Percentiles rank a stretch among this genome's conserved stretches.
Evolutionary conservation across 225 moss, liverwort and hornwort species (phyloP).

Genomic region (Anthoceros angustus): DNA sequence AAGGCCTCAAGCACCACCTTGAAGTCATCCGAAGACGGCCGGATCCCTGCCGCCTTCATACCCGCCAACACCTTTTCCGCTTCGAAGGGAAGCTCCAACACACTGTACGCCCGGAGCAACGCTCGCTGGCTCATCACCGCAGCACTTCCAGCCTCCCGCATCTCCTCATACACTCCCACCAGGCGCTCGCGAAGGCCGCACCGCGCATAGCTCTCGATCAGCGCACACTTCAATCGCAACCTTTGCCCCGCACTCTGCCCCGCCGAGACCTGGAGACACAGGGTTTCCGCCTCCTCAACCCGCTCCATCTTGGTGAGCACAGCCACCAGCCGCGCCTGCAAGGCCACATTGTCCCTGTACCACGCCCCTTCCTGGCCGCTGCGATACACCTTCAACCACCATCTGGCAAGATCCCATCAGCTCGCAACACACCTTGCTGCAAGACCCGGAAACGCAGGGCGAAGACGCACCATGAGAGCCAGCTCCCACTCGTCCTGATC

Average conservation of each 20-base stretch:
- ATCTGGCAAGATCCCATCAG: neutral
- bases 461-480: neutral
- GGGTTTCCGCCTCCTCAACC: neutral
- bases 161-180: neutral
- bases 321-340: neutral
- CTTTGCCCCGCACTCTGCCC: neutral
- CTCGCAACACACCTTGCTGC: neutral
- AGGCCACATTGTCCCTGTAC: neutral
- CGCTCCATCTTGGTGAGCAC: neutral
- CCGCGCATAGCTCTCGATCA: neutral
- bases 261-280: neutral
- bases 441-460: neutral
- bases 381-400: neutral
- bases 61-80: neutral
- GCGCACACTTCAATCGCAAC: neutral
- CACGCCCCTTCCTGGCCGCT: neutral
- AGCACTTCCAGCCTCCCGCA: neutral
- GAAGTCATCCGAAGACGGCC: neutral
- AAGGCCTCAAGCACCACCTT: conserved; percentile 2
- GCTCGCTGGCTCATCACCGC: neutral
- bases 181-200: neutral
- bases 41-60: neutral
- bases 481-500: neutral
- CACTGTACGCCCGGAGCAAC: neutral
- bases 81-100: neutral